Conservation (phyloP, 2,329 filamentous ascomycete genomes). For the Tetracladium maxilliforme region DNA sequence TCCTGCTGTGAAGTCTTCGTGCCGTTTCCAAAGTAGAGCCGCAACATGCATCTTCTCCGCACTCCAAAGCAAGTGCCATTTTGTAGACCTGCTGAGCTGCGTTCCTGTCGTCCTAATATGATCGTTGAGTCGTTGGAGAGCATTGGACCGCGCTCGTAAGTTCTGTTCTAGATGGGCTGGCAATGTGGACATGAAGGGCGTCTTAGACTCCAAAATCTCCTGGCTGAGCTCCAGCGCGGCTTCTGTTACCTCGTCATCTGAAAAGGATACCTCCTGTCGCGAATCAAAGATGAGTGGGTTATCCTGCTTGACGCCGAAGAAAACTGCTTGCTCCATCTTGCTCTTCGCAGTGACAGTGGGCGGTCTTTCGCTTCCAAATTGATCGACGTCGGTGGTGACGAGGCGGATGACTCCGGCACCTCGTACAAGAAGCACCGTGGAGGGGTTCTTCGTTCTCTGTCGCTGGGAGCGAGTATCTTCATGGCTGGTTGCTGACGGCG, state of each 20-base stretch:
- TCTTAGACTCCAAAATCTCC: conserved; percentile 68
- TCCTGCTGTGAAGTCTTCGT: too few relatives aligned
- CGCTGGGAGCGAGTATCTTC: conserved; percentile 36
- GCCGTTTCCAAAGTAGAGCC: conserved; percentile 63
- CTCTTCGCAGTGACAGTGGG: conserved; percentile 65
- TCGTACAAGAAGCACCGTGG: conserved; percentile 45
- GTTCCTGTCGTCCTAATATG: conserved; percentile 55
- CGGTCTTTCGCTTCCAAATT: conserved; percentile 40
- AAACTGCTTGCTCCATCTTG: conserved; percentile 89
- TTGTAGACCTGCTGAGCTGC: conserved; percentile 48
- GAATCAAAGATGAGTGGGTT: conserved; percentile 81
- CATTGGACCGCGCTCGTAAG: conserved; percentile 55
- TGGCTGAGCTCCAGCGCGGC: conserved; percentile 68
- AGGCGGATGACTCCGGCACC: conserved; percentile 47
- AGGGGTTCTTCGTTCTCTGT: conserved; percentile 44
- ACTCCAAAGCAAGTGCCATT: conserved; percentile 74
- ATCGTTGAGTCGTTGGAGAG: conserved; percentile 59
- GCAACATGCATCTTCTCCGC: conserved; percentile 84
- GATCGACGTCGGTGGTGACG: conserved; percentile 40
- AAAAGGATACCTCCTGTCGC: conserved; percentile 50
- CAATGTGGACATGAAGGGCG: conserved; percentile 56
- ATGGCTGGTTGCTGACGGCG: conserved; percentile 15
- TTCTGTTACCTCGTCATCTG: conserved; percentile 52
- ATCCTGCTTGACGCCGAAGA: conserved; percentile 68
- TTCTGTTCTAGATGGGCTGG: conserved; percentile 72